phyloP scores from a whole-genome alignment of 306 rosid genomes.

The Acmispon strigosus region DNA sequence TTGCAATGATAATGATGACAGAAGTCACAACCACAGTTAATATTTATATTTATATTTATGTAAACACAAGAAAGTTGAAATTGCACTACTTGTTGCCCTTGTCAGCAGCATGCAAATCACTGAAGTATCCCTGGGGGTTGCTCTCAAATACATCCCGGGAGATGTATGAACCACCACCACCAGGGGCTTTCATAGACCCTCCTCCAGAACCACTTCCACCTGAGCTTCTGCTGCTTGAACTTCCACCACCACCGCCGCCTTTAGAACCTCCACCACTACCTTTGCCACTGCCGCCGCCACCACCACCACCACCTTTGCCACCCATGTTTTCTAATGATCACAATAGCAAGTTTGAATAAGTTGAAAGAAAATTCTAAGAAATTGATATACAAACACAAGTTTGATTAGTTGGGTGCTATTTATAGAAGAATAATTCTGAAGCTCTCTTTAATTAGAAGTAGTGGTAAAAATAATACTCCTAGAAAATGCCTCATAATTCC shows the following conservation, averaged over 20 bases:
- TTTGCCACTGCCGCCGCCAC: background rate
- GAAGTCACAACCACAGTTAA: too few relatives aligned
- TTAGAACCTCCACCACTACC: background rate
- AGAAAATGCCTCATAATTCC: background rate
- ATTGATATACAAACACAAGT: background rate
- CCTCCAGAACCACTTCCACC: background rate
- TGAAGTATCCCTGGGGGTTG: conserved; percentile 8
- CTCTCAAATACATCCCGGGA: conserved; percentile 8
- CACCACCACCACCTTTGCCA: background rate
- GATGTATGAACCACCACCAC: background rate
- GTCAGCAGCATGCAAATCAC: background rate
- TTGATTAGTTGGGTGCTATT: background rate
- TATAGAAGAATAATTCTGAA: background rate
- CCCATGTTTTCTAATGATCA: conserved; percentile 14
- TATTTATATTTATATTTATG: too few relatives aligned
- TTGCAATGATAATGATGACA: too few relatives aligned
- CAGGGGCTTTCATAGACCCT: conserved; percentile 10
- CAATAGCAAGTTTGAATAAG: background rate
- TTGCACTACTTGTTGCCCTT: background rate
- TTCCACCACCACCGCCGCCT: background rate
- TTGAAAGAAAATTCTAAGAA: background rate
- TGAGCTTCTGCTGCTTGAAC: background rate
- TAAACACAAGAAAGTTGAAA: too few relatives aligned
- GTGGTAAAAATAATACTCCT: background rate
- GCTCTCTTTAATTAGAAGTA: too few relatives aligned